A percentile compares a stretch with the other conserved stretches of the same genome.
Conservation (phyloP, 2,329 filamentous ascomycete species). For the Ophiocordyceps sinensis region DNA sequence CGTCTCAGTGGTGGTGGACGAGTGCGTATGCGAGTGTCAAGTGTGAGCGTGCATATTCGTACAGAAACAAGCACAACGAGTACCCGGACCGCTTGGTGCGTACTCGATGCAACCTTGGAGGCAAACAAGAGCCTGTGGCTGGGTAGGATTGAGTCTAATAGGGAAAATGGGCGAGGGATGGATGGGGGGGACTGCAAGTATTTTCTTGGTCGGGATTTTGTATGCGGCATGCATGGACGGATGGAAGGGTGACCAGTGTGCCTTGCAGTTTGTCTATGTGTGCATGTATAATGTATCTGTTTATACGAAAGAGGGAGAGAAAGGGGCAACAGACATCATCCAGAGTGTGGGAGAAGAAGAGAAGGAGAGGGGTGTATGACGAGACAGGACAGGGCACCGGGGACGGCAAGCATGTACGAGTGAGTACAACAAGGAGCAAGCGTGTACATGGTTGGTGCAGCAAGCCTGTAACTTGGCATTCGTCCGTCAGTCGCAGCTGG, state of each 20-base stretch:
- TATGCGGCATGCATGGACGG: neutral
- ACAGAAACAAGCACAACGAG: neutral
- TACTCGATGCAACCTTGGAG: neutral
- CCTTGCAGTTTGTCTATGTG: too few species aligned
- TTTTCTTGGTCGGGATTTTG: too few species aligned
- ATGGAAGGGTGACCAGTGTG: neutral
- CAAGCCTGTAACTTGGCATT: neutral
- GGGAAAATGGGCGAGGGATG: neutral
- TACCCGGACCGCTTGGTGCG: neutral
- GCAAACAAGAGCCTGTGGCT: neutral
- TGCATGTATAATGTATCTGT: too few species aligned
- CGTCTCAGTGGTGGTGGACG: neutral
- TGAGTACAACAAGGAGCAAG: neutral
- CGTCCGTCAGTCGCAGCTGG: constrained; percentile 3
- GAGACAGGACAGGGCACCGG: constrained; percentile 1
- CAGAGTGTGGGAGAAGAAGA: neutral
- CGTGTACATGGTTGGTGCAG: neutral
- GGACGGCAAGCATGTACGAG: too few species aligned
- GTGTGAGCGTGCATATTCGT: neutral
- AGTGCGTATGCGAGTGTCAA: neutral
- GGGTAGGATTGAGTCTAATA: constrained; percentile 7
- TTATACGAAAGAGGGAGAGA: neutral
- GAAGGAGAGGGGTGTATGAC: constrained; percentile 3
- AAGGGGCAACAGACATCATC: too few species aligned
- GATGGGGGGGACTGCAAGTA: too few species aligned